Evolutionary conservation across 2,329 filamentous ascomycete species (phyloP).

Genomic region (Penicillium sumatraense): DNA sequence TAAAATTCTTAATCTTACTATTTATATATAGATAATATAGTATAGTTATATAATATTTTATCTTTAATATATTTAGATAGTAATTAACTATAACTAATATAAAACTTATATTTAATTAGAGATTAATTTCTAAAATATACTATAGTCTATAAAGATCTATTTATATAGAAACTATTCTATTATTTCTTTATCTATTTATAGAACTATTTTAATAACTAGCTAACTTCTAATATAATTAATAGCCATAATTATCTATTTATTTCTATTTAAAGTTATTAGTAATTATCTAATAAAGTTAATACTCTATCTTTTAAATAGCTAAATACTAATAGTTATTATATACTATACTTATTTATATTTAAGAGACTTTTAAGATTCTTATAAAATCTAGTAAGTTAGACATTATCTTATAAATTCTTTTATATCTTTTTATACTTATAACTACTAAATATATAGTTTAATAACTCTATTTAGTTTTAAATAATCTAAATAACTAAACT

Average conservation of each 20-base stretch:
- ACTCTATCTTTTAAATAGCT: not conserved
- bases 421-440: not conserved
- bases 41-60: not conserved
- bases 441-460: not conserved
- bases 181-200: not conserved
- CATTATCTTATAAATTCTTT: not conserved
- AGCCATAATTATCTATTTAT: conserved; percentile 5
- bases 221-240: conserved; percentile 7
- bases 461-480: not conserved
- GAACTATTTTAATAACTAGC: not conserved
- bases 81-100: not conserved
- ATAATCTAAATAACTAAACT: not conserved
- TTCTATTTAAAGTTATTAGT: conserved; percentile 1
- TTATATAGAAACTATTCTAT: conserved; percentile 3
- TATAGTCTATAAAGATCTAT: conserved; percentile 8
- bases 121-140: not conserved
- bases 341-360: not conserved
- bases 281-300: conserved; percentile 4
- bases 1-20: conserved; percentile 13
- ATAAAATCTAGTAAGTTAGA: not conserved
- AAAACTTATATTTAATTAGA: not conserved
- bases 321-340: not conserved
- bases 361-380: not conserved
- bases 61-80: not conserved
- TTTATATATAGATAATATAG: conserved; percentile 11